These are phyloP conservation scores for Alternaria novae-zelandiae DNA, from an alignment of 2,329 filamentous ascomycete genomes.

Conservation along the genomic window DNA sequence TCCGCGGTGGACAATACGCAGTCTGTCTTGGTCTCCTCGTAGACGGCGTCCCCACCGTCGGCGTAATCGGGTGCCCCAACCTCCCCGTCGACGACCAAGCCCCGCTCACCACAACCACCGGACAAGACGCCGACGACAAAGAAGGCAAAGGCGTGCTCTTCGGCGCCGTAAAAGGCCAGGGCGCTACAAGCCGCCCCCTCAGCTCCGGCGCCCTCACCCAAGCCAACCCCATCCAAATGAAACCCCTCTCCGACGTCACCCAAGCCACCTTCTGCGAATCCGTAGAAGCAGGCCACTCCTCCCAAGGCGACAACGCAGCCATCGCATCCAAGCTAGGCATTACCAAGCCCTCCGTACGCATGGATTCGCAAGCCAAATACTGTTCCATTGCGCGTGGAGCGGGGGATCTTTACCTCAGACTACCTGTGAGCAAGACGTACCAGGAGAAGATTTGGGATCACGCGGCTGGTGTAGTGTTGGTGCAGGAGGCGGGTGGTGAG, in stretches of 20 bases:
- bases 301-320: conserved; percentile 83
- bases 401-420: conserved; percentile 89
- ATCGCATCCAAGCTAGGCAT: conserved; percentile 88
- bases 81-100: conserved; percentile 84
- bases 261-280: conserved; percentile 95
- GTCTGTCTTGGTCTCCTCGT: conserved; percentile 92
- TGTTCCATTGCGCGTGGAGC: conserved; percentile 92
- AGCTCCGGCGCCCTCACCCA: conserved; percentile 61
- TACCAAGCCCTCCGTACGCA: conserved; percentile 84
- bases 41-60: conserved; percentile 91
- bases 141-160: conserved; percentile 86
- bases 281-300: conserved; percentile 90
- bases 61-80: conserved; percentile 94
- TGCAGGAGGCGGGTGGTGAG: conserved; percentile 88
- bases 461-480: conserved; percentile 91
- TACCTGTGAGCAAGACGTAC: conserved; percentile 86
- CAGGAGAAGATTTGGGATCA: conserved; percentile 99
- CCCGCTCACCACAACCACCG: conserved; percentile 73
- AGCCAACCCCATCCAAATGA: conserved; percentile 76
- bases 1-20: conserved; percentile 95
- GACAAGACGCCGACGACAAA: conserved; percentile 74
- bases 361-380: conserved; percentile 99
- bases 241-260: conserved; percentile 72
- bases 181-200: conserved; percentile 80
- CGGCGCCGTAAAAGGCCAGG: conserved; percentile 78